Evolutionary conservation across 2,329 filamentous ascomycete species (phyloP).

Genomic region (Penicillium rolfsii): DNA sequence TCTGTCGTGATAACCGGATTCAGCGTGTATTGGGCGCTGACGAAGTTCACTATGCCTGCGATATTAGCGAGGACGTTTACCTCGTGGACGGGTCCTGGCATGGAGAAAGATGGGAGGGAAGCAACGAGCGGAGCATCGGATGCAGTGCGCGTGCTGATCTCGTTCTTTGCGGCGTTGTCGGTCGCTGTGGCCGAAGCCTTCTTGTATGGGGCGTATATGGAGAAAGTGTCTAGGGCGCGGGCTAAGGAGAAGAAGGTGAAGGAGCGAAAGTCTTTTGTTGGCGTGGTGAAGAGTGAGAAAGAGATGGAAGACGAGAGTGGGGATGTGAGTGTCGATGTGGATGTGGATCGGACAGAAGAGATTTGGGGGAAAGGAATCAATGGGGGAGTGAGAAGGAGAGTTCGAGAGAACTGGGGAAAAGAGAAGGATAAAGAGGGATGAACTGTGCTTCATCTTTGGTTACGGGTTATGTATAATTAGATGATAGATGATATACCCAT

Average conservation of each 20-base stretch:
- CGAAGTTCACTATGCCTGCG: slow-evolving; percentile 41
- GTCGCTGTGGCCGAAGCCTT: slow-evolving; percentile 53
- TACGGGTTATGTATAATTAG: background rate
- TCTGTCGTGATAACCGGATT: slow-evolving; percentile 73
- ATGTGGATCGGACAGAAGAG: slow-evolving; percentile 23
- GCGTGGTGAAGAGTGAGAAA: slow-evolving; percentile 6
- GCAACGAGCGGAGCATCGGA: slow-evolving; percentile 20
- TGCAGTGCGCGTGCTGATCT: slow-evolving; percentile 45
- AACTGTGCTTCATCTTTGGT: background rate
- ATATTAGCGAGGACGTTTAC: slow-evolving; percentile 31
- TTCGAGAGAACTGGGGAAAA: slow-evolving; percentile 32
- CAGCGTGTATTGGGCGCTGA: slow-evolving; percentile 50
- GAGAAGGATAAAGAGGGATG: slow-evolving; percentile 15
- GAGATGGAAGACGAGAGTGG: background rate
- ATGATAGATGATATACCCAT: slow-evolving; percentile 9
- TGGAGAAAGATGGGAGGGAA: background rate
- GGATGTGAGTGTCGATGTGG: background rate
- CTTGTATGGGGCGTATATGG: slow-evolving; percentile 52
- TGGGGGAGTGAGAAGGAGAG: slow-evolving; percentile 26
- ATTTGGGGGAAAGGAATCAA: slow-evolving; percentile 32
- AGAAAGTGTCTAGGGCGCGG: slow-evolving; percentile 42
- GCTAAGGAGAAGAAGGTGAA: slow-evolving; percentile 17
- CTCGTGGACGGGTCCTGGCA: slow-evolving; percentile 18
- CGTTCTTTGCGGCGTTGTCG: slow-evolving; percentile 44
- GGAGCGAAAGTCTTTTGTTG: slow-evolving; percentile 23